Percentiles rank a stretch among this genome's conserved stretches.
Conservation (phyloP, 2,329 filamentous ascomycete species). For the Calonectria henricotiae region DNA sequence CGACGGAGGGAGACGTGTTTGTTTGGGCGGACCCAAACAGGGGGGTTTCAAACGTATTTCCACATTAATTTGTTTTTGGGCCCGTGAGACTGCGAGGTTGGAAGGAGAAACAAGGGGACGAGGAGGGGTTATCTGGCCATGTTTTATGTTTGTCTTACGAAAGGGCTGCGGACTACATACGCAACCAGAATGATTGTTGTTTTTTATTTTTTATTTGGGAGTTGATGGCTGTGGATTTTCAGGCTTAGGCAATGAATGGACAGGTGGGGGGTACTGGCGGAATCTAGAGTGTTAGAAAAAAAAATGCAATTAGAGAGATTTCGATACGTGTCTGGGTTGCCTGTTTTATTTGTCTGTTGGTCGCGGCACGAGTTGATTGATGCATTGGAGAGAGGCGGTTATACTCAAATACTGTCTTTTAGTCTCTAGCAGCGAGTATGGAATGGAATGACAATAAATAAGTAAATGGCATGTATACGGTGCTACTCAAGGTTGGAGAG, state of each 20-base stretch:
- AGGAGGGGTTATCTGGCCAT: constrained; percentile 8
- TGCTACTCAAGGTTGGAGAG: too few species aligned
- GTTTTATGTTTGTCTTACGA: neutral
- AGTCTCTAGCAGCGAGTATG: too few species aligned
- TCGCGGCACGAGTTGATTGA: neutral
- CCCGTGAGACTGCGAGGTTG: neutral
- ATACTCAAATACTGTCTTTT: too few species aligned
- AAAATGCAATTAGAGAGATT: constrained; percentile 45
- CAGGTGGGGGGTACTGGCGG: constrained; percentile 31
- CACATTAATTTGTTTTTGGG: constrained; percentile 18
- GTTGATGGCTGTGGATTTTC: constrained; percentile 25
- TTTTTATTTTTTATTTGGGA: constrained; percentile 36
- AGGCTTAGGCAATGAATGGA: constrained; percentile 39
- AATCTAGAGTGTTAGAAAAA: constrained; percentile 54
- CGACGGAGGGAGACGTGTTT: constrained; percentile 41
- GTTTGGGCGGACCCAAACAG: constrained; percentile 35
- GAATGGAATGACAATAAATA: too few species aligned
- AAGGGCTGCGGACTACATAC: constrained; percentile 32
- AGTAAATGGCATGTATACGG: too few species aligned
- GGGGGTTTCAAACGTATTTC: constrained; percentile 39
- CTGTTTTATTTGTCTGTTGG: neutral
- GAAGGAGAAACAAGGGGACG: constrained; percentile 21
- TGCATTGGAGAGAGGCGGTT: neutral
- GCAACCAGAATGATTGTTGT: constrained; percentile 49
- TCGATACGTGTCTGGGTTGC: neutral